These are phyloP conservation scores for Aspergillus viridinutans DNA, from an alignment of 2,329 filamentous ascomycete genomes.

Conservation along the genomic window DNA sequence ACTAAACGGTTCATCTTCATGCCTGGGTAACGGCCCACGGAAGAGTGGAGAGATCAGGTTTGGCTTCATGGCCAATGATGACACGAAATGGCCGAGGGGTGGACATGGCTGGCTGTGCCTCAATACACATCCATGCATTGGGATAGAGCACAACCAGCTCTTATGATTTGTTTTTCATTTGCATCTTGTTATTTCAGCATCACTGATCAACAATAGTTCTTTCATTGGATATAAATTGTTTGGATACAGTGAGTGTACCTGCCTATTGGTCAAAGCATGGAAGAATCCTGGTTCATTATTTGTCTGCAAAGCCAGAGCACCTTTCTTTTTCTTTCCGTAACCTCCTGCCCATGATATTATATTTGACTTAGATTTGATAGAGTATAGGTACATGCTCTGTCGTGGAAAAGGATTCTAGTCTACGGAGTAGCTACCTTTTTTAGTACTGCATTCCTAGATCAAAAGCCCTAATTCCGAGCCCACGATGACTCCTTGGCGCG, in stretches of 20 bases:
- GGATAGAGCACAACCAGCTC: slow-evolving; percentile 11
- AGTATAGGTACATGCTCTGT: background rate
- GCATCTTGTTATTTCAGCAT: background rate
- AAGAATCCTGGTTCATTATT: background rate
- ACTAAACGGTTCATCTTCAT: slow-evolving; percentile 14
- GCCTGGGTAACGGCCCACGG: slow-evolving; percentile 18
- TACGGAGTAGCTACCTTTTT: background rate
- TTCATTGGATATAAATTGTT: background rate
- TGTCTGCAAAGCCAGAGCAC: too few relatives aligned
- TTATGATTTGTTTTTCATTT: slow-evolving; percentile 7
- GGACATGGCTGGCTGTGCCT: slow-evolving; percentile 4
- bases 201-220: slow-evolving; percentile 1
- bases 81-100: background rate
- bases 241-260: background rate
- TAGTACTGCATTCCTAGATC: background rate
- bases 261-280: too few relatives aligned
- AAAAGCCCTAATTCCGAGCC: slow-evolving; percentile 1
- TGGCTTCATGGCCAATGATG: background rate
- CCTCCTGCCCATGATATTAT: background rate
- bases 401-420: too few relatives aligned
- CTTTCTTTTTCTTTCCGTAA: background rate
- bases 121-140: background rate
- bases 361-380: background rate
- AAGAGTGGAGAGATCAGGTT: slow-evolving; percentile 13
- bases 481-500: slow-evolving; percentile 1